phyloP scores from a whole-genome alignment of 1,284 basidiomycete species.

The Cryptococcus floricola region DNA sequence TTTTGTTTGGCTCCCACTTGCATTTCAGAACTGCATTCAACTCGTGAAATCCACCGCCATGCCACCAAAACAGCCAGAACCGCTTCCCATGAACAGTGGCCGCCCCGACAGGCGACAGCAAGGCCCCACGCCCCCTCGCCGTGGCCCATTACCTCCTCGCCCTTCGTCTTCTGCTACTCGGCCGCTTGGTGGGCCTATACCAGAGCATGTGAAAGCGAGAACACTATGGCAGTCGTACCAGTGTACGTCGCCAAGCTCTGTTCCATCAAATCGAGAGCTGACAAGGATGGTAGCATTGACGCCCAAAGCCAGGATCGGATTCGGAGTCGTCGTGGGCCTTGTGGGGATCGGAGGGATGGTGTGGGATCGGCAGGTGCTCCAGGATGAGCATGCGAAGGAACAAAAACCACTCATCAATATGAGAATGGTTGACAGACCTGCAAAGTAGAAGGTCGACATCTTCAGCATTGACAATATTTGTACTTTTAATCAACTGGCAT shows the following conservation, averaged over 20 bases:
- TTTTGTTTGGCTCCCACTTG: too few relatives aligned
- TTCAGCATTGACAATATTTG: conserved; percentile 1
- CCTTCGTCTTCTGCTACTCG: neutral
- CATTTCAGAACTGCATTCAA: too few relatives aligned
- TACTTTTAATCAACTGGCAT: neutral
- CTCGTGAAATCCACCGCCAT: neutral
- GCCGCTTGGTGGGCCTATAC: neutral
- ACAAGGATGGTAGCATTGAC: conserved; percentile 2
- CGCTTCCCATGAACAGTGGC: too few relatives aligned
- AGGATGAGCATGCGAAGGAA: conserved; percentile 4
- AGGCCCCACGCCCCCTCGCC: too few relatives aligned
- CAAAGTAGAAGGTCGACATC: neutral
- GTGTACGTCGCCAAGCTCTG: neutral
- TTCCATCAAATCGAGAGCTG: too few relatives aligned
- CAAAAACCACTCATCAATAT: conserved; percentile 4
- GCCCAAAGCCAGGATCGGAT: conserved; percentile 7
- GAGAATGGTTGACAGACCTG: conserved; percentile 13
- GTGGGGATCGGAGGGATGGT: conserved; percentile 11
- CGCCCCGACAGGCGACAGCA: too few relatives aligned
- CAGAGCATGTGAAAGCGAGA: conserved; percentile 1
- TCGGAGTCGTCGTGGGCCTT: conserved; percentile 8
- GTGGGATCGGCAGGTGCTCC: conserved; percentile 10
- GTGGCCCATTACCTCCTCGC: neutral
- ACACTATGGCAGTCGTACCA: neutral
- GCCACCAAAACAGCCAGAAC: neutral